Evolutionary conservation across 2,329 filamentous ascomycete species (phyloP), one percentile per base, ranked within the genome.

Genomic region (Verticillium nubilum): DNA sequence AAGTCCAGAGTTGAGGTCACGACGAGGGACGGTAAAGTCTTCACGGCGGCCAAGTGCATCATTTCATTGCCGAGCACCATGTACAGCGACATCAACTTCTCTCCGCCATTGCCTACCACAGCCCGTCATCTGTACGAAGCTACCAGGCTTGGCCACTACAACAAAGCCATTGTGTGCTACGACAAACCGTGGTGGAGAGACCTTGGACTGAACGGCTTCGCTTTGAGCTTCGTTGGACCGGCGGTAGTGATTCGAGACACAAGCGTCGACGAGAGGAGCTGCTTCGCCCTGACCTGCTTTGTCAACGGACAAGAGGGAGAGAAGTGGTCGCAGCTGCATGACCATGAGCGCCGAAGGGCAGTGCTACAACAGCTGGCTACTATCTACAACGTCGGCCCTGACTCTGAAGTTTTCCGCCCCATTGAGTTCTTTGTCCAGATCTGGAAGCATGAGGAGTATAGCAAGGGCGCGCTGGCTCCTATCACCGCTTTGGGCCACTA

Each of bases 31-130:
- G 66, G 66, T 23, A 66, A 67, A 1, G 64, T 59, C 0, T 68
- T 74, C 25, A 61, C 69, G 2, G 74, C 71, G 0, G 70, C 68
- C 25, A 78, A 77, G 52, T 70, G 75, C 27, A 76, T 85, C 55
- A 61, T 82, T 3, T 80, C 81, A 1, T 67, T 85, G 5, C 78
- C 82, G 0, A 80, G 76, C 5, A 75, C 81, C 6, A 68, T 82
- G 52, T 76, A 79, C 58, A 70, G 72, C 10, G 71, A 75, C 7
- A 74, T 85, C 26, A 68, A 67, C 3, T 81, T 84, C 66, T 66
- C 70, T 0, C 82, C 82, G 1, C 64, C 74, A 1, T 69, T 83
- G 0, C 75, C 80, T 0, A 33, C 62, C 0, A 65, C 68, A 2
- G 72, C 76, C 28, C 66, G 69, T 4, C 65, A 70, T 2, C 66